Conservation (phyloP, 768 basidiomycete genomes). For the Suillus subalutaceus region DNA sequence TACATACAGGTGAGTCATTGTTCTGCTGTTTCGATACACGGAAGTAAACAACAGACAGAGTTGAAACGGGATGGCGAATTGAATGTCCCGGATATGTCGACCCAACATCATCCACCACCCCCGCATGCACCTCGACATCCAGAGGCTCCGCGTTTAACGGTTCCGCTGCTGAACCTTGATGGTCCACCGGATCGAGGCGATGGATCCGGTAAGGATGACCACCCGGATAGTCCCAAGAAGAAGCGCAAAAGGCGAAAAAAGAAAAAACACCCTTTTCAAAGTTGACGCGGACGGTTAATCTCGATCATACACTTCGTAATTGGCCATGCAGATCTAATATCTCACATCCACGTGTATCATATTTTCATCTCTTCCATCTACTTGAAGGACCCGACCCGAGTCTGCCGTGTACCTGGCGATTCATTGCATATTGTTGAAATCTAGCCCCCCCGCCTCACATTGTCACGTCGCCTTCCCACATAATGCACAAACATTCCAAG, state of each 20-base stretch:
- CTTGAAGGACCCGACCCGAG: constrained; percentile 1
- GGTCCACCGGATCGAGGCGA: constrained; percentile 43
- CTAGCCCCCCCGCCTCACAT: background rate
- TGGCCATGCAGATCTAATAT: constrained; percentile 3
- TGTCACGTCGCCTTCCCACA: background rate
- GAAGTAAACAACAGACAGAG: background rate
- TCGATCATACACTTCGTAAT: constrained; percentile 2
- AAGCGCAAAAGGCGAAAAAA: constrained; percentile 57
- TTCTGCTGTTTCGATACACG: background rate
- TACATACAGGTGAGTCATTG: background rate
- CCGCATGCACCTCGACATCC: constrained; percentile 14
- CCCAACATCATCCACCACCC: background rate
- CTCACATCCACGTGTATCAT: background rate
- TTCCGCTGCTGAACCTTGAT: constrained; percentile 58
- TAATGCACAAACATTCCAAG: background rate
- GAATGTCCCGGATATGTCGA: background rate
- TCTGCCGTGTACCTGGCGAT: constrained; percentile 1
- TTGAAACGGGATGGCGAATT: constrained; percentile 4
- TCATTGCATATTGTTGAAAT: background rate
- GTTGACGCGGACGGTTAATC: background rate
- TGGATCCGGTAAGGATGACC: constrained; percentile 18
- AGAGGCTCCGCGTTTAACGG: constrained; percentile 30
- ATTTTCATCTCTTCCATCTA: background rate
- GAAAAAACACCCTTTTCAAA: constrained; percentile 41
- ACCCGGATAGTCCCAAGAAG: constrained; percentile 46